Conservation (phyloP, 2,329 filamentous ascomycete species). For the Phyllosticta citriasiana region DNA sequence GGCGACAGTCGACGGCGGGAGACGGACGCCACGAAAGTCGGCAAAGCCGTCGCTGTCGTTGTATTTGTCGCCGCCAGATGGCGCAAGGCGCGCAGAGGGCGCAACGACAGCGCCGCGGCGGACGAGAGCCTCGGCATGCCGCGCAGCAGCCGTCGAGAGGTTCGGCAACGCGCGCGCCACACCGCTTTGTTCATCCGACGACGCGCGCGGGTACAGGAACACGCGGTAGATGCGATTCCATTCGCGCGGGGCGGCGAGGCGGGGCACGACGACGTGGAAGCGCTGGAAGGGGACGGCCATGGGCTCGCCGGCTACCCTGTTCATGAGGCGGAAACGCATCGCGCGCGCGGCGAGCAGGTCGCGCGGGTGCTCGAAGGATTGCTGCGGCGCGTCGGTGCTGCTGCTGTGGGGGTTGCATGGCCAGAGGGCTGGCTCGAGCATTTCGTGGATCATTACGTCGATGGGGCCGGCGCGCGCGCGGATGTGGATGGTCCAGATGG, state of each 20-base stretch:
- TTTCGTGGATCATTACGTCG: not conserved
- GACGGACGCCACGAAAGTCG: not conserved
- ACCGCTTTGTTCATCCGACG: not conserved
- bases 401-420: too few species aligned
- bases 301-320: not conserved
- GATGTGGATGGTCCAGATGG: not conserved
- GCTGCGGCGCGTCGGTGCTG: not conserved
- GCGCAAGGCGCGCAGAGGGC: not conserved
- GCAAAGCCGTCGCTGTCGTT: not conserved
- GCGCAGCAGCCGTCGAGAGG: not conserved
- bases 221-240: not conserved
- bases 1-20: not conserved
- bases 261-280: not conserved
- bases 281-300: not conserved
- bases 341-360: not conserved
- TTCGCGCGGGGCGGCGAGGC: not conserved
- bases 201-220: not conserved
- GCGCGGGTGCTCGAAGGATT: not conserved
- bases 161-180: not conserved
- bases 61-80: not conserved
- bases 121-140: not conserved
- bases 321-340: not conserved
- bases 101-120: not conserved
- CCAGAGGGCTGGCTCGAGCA: not conserved
- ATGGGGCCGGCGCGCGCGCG: not conserved